Base-by-base conservation (phyloP, 768 basidiomycete species). In the Crucibulum laeve region DNA sequence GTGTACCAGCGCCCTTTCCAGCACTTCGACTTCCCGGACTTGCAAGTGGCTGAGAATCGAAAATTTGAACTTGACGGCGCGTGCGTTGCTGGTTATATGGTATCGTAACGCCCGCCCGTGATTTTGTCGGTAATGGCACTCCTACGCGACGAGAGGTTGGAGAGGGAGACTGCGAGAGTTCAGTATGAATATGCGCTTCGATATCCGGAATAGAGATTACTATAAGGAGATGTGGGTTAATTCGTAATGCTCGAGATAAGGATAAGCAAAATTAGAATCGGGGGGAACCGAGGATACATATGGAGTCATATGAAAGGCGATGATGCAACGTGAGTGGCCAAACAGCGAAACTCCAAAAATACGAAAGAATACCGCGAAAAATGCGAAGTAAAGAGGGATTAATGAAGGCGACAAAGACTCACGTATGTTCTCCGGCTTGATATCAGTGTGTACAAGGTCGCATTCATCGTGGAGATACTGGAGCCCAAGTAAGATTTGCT, bases 361-460 rank as follows among this genome's bases (percentile, higher is more conserved):
- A 13, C 11, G 36, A 32, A 30, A 19, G 44, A 28, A 14, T 18
- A 28, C 33, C 38, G 44, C 40, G 42, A 25, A 30, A 46, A 44
- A 15, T 32, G 14, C 50, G 11, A 46, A 48, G 28, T 22, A 37
- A 42, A 45, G 36, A 46, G 21, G 43, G 28, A 48, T 46, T 40
- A 23, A 43, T 33, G 36, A 38, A 30, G 34, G 33, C 19, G 46
- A 28, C 38, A 48, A 19, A 46, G 10, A 73, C 91, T 72, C 58
- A 94, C 92, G 69, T 47, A 96, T 91, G 59, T 96, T 96, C 73
- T 96, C 93, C 43, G 92, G 93, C 64, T 96, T 94, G 46, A 94
- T 85, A 53, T 90, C 87, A 17, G 93, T 96, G 58, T 96, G 93
- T 21, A 94, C 90, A 30, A 95, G 77, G 57, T 89, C 82, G 62